Base-by-base conservation (phyloP, 257 asterid species). In the Solanum chaucha region DNA sequence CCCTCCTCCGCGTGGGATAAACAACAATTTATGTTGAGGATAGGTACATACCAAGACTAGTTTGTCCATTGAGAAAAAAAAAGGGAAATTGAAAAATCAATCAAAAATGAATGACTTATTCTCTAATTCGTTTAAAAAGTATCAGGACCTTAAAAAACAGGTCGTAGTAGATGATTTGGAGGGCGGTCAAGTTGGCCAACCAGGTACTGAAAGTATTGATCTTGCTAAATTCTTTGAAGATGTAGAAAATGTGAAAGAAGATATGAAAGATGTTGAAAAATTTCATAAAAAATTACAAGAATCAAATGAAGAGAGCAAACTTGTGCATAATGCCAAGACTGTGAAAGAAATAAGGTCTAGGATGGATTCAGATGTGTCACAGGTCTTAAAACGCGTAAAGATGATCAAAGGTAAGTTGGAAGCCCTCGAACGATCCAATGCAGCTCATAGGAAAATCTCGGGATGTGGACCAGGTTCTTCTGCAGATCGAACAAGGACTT, bases 401-500 rank as follows among this genome's bases (percentile, higher is more conserved):
- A 64, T 88, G 70, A 90, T 90, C 44, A 91, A 91, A 73, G 91
- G 92, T 7, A 90, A 91, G 22, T 90, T 91, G 32, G 93, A 91
- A 87, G 91, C 88, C 24, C 89, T 91, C 2, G 93, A 91, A 34
- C 86, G 87, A 70, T 90, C 93, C 8, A 91, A 91, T 67, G 90
- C 85, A 9, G 91, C 91, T 13, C 90, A 89, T 8, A 30, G 93
- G 19, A 89, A 44, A 51, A 64, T 91, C 67, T 83, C 89, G 3
- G 92, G 92, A 4, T 91, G 92, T 64, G 93, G 93, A 3, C 92
- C 93, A 2, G 93, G 93, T 10, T 91, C 92, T 13, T 91, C 93
- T 13, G 86, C 92, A 2, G 93, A 91, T 59, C 84, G 93, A n/a
- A 91, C 93, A 3, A 80, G 93, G 67, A 91, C 90, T 30, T 90